Evolutionary conservation across 208 protist species (phyloP).

Genomic region (Leishmania braziliensis): DNA sequence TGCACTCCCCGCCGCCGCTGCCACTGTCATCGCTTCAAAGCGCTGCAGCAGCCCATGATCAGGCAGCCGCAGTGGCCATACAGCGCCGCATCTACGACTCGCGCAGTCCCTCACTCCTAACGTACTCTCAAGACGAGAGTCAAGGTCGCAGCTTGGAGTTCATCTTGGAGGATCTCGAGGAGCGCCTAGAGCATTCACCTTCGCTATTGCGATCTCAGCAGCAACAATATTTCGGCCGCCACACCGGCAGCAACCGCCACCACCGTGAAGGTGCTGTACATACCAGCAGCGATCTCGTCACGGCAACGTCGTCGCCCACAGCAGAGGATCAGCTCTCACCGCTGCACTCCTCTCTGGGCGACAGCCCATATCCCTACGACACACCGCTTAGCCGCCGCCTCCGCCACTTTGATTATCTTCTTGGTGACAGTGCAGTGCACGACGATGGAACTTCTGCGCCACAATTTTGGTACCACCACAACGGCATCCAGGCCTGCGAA

Average conservation of each 20-base stretch:
- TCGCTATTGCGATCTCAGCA: neutral
- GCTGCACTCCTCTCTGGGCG: conserved; percentile 2
- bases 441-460: neutral
- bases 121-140: conserved; percentile 4
- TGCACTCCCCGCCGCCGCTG: neutral
- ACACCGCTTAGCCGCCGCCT: neutral
- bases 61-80: neutral
- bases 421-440: neutral
- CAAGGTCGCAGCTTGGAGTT: conserved; percentile 5
- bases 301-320: neutral
- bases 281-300: neutral
- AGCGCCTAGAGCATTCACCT: neutral
- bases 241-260: neutral
- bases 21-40: neutral
- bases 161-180: conserved; percentile 8
- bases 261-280: neutral
- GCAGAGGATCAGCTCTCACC: neutral
- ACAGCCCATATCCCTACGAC: neutral
- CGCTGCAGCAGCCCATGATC: neutral
- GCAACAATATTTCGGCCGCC: neutral
- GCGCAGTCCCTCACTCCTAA: conserved; percentile 2
- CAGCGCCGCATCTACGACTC: neutral
- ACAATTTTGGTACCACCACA: neutral
- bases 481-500: neutral
- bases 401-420: neutral